These are phyloP conservation scores for Porpolomopsis calyptriformis DNA, from an alignment of 768 basidiomycete genomes.

Conservation along the genomic window DNA sequence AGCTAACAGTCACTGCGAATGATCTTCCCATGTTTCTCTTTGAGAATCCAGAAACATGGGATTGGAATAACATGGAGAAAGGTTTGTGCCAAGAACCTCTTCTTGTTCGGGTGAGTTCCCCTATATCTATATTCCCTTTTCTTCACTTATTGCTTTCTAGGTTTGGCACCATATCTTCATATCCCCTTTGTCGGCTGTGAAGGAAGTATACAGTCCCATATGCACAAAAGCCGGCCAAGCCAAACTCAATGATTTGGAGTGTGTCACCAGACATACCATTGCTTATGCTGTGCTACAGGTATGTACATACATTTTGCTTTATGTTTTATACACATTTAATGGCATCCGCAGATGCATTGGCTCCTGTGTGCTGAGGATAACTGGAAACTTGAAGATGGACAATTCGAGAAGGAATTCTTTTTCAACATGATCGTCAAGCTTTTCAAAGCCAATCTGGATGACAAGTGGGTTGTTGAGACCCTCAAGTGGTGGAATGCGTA, in stretches of 20 bases:
- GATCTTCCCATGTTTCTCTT: not conserved
- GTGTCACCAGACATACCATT: constrained; percentile 5
- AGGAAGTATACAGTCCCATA: not conserved
- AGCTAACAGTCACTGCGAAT: not conserved
- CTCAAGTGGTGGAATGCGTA: constrained; percentile 10
- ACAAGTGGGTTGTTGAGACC: constrained; percentile 6
- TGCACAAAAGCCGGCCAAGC: constrained; percentile 6
- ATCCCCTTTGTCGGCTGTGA: constrained; percentile 5
- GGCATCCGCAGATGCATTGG: not conserved
- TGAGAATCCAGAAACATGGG: not conserved
- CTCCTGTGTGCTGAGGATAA: constrained; percentile 7
- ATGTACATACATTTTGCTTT: not conserved
- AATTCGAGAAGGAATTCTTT: constrained; percentile 5
- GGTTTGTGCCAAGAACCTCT: constrained; percentile 6
- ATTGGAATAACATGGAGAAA: constrained; percentile 4
- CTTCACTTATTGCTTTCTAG: not conserved
- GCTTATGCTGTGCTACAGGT: constrained; percentile 11
- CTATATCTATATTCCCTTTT: not conserved
- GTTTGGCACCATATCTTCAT: constrained; percentile 10
- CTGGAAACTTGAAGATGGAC: constrained; percentile 7
- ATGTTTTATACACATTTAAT: not conserved
- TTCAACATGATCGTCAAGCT: constrained; percentile 3
- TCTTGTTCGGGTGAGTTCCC: constrained; percentile 7
- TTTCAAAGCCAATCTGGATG: constrained; percentile 3
- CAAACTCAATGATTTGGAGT: constrained; percentile 4